Conservation (phyloP, 2,329 filamentous ascomycete species). For the Ophiostoma himal-ulmi region DNA sequence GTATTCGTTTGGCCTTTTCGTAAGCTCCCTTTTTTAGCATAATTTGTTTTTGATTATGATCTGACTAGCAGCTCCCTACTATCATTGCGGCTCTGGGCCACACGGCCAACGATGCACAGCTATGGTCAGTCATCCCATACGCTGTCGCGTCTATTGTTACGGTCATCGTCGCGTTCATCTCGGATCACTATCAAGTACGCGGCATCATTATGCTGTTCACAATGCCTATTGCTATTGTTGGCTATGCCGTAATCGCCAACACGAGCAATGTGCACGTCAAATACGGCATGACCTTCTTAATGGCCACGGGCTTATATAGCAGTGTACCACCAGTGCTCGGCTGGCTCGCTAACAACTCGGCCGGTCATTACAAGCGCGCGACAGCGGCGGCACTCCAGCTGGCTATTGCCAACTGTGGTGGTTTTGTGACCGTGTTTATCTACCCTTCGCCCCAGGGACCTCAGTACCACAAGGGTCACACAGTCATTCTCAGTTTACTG, state of each 20-base stretch:
- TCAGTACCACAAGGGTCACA: conserved; percentile 56
- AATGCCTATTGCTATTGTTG: conserved; percentile 57
- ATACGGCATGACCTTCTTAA: conserved; percentile 62
- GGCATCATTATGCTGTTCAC: conserved; percentile 58
- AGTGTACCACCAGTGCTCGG: conserved; percentile 57
- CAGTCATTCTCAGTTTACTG: conserved; percentile 53
- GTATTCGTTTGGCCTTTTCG: conserved; percentile 60
- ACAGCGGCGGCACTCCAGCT: conserved; percentile 61
- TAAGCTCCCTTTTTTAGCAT: conserved; percentile 26
- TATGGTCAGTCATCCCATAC: conserved; percentile 60
- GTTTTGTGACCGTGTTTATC: conserved; percentile 50
- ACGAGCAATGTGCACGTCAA: conserved; percentile 46
- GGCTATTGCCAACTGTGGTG: conserved; percentile 60
- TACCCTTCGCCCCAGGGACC: conserved; percentile 51
- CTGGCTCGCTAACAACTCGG: conserved; percentile 63
- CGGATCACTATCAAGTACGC: conserved; percentile 54
- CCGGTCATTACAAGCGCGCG: conserved; percentile 64
- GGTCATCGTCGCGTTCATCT: conserved; percentile 51
- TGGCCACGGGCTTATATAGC: conserved; percentile 59
- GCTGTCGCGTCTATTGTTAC: conserved; percentile 53
- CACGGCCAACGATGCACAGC: conserved; percentile 52
- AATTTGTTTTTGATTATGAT: background rate
- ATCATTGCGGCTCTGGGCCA: conserved; percentile 55
- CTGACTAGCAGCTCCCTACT: conserved; percentile 47
- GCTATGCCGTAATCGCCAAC: conserved; percentile 59